Conservation (phyloP, 2,329 filamentous ascomycete genomes). For the Aureobasidium subglaciale region DNA sequence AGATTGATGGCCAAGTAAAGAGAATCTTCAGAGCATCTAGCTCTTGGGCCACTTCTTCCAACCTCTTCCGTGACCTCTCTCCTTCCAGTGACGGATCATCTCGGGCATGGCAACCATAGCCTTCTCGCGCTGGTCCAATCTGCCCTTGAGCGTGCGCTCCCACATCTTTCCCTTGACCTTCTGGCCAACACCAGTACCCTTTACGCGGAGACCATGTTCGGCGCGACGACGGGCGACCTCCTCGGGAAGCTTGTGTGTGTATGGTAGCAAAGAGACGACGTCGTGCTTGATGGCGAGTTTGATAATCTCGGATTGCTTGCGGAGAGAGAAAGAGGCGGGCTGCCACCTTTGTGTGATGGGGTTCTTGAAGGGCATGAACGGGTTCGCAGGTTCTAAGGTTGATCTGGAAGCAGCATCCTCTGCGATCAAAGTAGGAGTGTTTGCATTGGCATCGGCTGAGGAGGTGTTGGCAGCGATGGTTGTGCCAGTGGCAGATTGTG, state of each 20-base stretch:
- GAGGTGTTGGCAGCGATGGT: constrained; percentile 27
- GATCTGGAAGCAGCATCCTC: constrained; percentile 32
- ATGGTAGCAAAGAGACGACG: constrained; percentile 29
- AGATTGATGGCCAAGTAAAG: background rate
- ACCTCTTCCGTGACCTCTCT: constrained; percentile 70
- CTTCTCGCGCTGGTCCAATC: constrained; percentile 33
- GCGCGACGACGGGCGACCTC: constrained; percentile 63
- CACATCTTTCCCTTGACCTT: constrained; percentile 91
- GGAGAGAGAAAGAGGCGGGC: constrained; percentile 72
- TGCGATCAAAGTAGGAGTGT: constrained; percentile 30
- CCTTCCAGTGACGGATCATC: constrained; percentile 88
- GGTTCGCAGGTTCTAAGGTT: constrained; percentile 48
- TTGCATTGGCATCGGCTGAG: constrained; percentile 37
- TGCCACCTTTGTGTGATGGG: constrained; percentile 75
- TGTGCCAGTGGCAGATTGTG: constrained; percentile 29
- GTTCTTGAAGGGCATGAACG: constrained; percentile 75
- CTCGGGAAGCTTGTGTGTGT: constrained; percentile 37
- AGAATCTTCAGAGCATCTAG: background rate
- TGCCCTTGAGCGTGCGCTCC: constrained; percentile 78
- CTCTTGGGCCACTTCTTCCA: constrained; percentile 67
- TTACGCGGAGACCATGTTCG: constrained; percentile 74
- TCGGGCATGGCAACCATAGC: constrained; percentile 65
- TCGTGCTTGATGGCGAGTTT: constrained; percentile 64
- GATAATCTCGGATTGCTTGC: constrained; percentile 83
- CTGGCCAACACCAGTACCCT: constrained; percentile 81